A percentile compares a stretch with the other conserved stretches of the same genome.
These are phyloP conservation scores for Aplosporella prunicola DNA, from an alignment of 2,329 filamentous ascomycete genomes.

Conservation along the genomic window DNA sequence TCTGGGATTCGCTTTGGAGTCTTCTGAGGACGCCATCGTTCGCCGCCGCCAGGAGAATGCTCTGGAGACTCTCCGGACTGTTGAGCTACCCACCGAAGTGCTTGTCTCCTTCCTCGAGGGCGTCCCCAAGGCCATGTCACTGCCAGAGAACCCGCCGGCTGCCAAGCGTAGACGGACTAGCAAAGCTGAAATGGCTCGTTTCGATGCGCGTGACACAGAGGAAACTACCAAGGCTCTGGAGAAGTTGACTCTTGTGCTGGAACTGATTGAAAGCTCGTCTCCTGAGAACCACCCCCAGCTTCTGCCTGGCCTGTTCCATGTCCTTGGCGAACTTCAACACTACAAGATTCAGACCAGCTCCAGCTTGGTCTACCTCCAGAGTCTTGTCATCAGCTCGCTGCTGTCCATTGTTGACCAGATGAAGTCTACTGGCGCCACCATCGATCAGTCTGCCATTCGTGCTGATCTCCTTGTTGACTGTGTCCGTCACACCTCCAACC, in stretches of 20 bases:
- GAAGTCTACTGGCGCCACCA: conserved; percentile 48
- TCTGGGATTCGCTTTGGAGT: conserved; percentile 50
- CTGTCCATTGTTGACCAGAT: conserved; percentile 74
- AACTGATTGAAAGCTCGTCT: conserved; percentile 73
- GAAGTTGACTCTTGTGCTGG: conserved; percentile 76
- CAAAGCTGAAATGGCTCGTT: conserved; percentile 56
- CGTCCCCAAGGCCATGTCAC: conserved; percentile 62
- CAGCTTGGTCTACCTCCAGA: conserved; percentile 83
- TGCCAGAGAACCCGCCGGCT: conserved; percentile 61
- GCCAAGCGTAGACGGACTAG: conserved; percentile 75
- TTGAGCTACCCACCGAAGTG: conserved; percentile 64
- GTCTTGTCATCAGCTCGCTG: conserved; percentile 71
- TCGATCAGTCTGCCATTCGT: conserved; percentile 71
- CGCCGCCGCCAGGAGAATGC: conserved; percentile 45
- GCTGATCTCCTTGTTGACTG: conserved; percentile 90
- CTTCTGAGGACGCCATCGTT: conserved; percentile 22
- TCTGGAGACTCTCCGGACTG: conserved; percentile 60
- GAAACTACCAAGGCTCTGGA: conserved; percentile 60
- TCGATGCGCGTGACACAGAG: conserved; percentile 52
- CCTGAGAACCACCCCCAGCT: conserved; percentile 68
- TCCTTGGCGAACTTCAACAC: conserved; percentile 78
- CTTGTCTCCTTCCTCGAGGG: conserved; percentile 64
- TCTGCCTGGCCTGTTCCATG: conserved; percentile 68
- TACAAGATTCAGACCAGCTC: conserved; percentile 73
- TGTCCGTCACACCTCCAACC: conserved; percentile 82